These are phyloP conservation scores for Hericium alpestre DNA, from an alignment of 768 basidiomycete species.

Conservation along the genomic window DNA sequence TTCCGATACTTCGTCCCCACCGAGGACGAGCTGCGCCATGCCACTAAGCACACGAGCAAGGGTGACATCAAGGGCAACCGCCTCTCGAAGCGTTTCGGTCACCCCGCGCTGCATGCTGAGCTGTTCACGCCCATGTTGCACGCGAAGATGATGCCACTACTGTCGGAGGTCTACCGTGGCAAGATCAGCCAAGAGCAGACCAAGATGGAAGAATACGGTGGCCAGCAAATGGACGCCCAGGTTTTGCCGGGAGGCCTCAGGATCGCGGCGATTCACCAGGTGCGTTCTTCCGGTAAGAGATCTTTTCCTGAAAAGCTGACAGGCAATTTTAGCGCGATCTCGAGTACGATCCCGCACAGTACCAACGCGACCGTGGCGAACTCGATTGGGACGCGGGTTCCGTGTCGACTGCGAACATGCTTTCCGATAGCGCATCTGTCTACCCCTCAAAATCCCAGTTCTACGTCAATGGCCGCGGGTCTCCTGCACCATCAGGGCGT, in stretches of 20 bases:
- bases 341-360: conserved; percentile 73
- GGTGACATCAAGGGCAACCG: conserved; percentile 63
- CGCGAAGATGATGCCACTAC: conserved; percentile 72
- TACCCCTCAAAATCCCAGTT: conserved; percentile 25
- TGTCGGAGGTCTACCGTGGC: conserved; percentile 68
- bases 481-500: conserved; percentile 25
- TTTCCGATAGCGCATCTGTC: conserved; percentile 33
- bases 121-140: conserved; percentile 86
- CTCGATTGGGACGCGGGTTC: conserved; percentile 82
- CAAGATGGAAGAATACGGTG: conserved; percentile 69
- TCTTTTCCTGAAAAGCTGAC: neutral
- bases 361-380: conserved; percentile 75
- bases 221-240: conserved; percentile 64
- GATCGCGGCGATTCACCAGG: conserved; percentile 75
- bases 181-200: conserved; percentile 53
- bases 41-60: conserved; percentile 70
- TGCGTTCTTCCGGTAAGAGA: conserved; percentile 17
- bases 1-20: conserved; percentile 84
- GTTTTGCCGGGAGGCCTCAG: conserved; percentile 69
- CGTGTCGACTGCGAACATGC: conserved; percentile 47
- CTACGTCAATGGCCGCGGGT: conserved; percentile 28
- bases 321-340: conserved; percentile 41
- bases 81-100: conserved; percentile 87
- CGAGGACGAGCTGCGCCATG: conserved; percentile 60
- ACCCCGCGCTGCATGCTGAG: conserved; percentile 81